Evolutionary conservation across 116 monocot genomes (phyloP).

Genomic region (Phalaenopsis hybrid): DNA sequence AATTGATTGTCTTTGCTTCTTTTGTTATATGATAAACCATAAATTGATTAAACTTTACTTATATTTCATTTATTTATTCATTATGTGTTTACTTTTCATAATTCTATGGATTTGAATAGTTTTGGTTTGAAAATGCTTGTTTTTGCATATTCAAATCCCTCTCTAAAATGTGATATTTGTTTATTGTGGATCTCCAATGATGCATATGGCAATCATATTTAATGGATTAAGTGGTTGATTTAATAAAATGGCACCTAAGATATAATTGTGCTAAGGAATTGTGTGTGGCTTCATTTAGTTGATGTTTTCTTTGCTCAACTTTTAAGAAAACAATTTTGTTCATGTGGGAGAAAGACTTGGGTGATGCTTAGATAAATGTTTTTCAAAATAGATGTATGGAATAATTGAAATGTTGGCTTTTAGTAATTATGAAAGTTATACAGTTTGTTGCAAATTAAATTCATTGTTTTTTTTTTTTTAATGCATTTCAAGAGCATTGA

Average conservation of each 20-base stretch:
- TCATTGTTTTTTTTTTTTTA: no score
- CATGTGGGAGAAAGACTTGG: no score
- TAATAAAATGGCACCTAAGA: background rate
- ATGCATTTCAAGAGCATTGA: no score
- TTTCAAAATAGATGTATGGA: no score
- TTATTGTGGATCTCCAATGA: background rate
- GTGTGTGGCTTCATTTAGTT: no score
- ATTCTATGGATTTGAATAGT: background rate
- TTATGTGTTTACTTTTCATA: background rate
- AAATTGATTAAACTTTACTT: background rate
- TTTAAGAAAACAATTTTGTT: no score
- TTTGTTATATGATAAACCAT: background rate
- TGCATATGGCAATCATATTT: background rate
- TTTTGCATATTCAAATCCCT: background rate
- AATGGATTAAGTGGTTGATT: background rate
- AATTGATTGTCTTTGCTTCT: background rate
- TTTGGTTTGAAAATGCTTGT: background rate
- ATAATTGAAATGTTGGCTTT: no score
- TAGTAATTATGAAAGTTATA: no score
- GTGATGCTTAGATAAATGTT: no score
- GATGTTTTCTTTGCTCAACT: no score
- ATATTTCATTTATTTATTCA: background rate
- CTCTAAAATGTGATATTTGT: background rate
- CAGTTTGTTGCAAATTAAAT: no score
- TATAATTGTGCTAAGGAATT: no score